These are phyloP conservation scores for Canavalia ensiformis DNA, from an alignment of 306 rosid genomes.

Conservation along the genomic window DNA sequence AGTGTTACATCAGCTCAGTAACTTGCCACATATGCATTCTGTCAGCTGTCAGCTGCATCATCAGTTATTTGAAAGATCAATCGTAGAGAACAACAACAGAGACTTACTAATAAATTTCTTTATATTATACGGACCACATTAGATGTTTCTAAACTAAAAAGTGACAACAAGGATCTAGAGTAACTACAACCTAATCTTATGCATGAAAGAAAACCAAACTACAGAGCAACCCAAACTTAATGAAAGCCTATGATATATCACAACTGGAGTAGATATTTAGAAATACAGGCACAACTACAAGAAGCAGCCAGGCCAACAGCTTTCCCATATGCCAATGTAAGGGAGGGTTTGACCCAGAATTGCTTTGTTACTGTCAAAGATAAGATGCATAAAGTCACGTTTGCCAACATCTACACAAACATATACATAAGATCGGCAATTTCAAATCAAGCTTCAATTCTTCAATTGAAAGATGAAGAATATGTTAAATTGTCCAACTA, in stretches of 20 bases:
- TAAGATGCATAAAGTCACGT: neutral
- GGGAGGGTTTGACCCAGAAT: neutral
- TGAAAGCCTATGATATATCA: neutral
- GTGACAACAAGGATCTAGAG: conserved; percentile 2
- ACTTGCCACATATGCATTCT: too few species aligned
- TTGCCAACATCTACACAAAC: neutral
- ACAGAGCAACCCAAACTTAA: neutral
- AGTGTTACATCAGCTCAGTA: too few species aligned
- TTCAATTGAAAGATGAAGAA: conserved; percentile 9
- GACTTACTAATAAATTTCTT: neutral
- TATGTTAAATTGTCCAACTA: neutral
- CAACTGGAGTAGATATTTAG: neutral
- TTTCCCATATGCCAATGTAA: conserved; percentile 9
- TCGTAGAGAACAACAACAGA: too few species aligned
- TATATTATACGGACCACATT: neutral
- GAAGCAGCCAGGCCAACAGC: neutral
- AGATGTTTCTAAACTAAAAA: neutral
- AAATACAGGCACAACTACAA: neutral
- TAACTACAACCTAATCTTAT: neutral
- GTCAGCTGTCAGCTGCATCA: too few species aligned
- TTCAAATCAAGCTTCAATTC: neutral
- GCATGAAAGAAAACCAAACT: neutral
- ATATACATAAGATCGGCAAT: neutral
- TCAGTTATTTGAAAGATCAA: too few species aligned
- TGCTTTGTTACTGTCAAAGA: conserved; percentile 6